A percentile compares a stretch with the other conserved stretches of the same genome.
Conservation (phyloP, 129 eudicot genomes). For the Cynara cardunculus region DNA sequence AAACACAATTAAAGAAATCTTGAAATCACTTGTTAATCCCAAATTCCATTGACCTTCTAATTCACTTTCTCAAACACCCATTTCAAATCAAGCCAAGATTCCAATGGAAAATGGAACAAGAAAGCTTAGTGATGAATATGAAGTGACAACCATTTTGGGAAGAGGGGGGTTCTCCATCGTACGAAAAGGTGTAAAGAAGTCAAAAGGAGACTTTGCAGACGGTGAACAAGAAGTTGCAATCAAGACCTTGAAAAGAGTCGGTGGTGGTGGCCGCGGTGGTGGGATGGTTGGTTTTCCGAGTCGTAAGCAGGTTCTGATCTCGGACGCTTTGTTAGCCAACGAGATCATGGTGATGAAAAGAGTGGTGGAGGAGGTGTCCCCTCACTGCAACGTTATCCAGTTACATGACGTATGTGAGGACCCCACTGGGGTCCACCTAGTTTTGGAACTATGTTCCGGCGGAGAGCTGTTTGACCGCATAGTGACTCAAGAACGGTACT, state of each 20-base stretch:
- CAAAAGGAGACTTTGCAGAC: slow-evolving; percentile 10
- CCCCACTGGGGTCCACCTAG: slow-evolving; percentile 57
- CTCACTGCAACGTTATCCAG: slow-evolving; percentile 69
- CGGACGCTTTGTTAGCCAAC: slow-evolving; percentile 70
- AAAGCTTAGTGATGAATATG: slow-evolving; percentile 62
- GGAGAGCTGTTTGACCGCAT: slow-evolving; percentile 83
- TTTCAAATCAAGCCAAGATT: slow-evolving; percentile 8
- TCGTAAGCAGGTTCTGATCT: slow-evolving; percentile 44
- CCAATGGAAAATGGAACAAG: slow-evolving; percentile 61
- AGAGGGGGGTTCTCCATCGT: slow-evolving; percentile 87
- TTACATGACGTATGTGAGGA: slow-evolving; percentile 76
- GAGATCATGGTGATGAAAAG: slow-evolving; percentile 76
- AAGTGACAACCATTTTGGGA: slow-evolving; percentile 61
- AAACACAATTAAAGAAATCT: slow-evolving; percentile 17
- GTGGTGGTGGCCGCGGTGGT: background rate
- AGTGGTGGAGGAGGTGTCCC: slow-evolving; percentile 76
- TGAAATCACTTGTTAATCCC: slow-evolving; percentile 18
- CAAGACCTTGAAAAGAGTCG: slow-evolving; percentile 64
- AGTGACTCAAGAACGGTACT: slow-evolving; percentile 61
- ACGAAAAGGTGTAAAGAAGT: slow-evolving; percentile 51
- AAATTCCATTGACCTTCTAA: slow-evolving; percentile 20
- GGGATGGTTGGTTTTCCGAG: slow-evolving; percentile 29
- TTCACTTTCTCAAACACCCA: slow-evolving; percentile 13
- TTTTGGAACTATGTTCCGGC: slow-evolving; percentile 70
- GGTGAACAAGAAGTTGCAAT: slow-evolving; percentile 50